phyloP scores from a whole-genome alignment of 352 stramenopile genomes.

The Phytophthora pini region DNA sequence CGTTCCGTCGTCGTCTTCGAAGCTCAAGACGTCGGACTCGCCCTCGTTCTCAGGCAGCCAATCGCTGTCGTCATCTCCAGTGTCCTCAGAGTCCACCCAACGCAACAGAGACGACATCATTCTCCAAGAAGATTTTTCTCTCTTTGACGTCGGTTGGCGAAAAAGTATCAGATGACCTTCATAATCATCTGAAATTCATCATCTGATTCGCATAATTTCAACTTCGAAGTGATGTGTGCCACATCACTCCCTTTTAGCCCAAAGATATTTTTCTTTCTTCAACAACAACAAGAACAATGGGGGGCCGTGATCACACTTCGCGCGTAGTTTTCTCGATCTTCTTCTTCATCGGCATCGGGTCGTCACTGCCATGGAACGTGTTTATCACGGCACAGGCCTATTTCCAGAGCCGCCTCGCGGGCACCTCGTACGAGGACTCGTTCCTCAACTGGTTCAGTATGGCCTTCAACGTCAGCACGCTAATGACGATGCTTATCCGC shows the following conservation, averaged over 20 bases:
- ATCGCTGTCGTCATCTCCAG: constrained; percentile 38
- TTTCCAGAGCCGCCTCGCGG: constrained; percentile 66
- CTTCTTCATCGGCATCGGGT: constrained; percentile 81
- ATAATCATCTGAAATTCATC: constrained; percentile 17
- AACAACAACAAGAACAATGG: constrained; percentile 20
- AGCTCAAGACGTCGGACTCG: constrained; percentile 29
- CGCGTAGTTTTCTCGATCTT: constrained; percentile 70
- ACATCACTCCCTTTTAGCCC: constrained; percentile 3
- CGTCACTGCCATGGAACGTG: constrained; percentile 85
- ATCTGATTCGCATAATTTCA: not conserved
- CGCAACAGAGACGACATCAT: constrained; percentile 39
- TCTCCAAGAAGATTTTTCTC: constrained; percentile 4
- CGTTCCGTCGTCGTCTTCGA: constrained; percentile 38
- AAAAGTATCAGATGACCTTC: not conserved
- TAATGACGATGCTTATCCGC: constrained; percentile 79
- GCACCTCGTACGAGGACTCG: constrained; percentile 74
- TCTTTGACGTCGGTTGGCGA: not conserved
- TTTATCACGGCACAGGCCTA: constrained; percentile 88
- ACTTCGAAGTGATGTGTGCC: constrained; percentile 1
- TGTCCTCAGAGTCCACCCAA: constrained; percentile 36
- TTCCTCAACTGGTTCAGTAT: constrained; percentile 91
- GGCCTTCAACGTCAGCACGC: constrained; percentile 81
- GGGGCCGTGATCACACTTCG: constrained; percentile 37
- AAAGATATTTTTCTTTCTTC: constrained; percentile 23
- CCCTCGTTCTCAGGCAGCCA: constrained; percentile 35